Base-by-base conservation (phyloP, 352 stramenopile genomes). In the Blastocystis sp. region DNA sequence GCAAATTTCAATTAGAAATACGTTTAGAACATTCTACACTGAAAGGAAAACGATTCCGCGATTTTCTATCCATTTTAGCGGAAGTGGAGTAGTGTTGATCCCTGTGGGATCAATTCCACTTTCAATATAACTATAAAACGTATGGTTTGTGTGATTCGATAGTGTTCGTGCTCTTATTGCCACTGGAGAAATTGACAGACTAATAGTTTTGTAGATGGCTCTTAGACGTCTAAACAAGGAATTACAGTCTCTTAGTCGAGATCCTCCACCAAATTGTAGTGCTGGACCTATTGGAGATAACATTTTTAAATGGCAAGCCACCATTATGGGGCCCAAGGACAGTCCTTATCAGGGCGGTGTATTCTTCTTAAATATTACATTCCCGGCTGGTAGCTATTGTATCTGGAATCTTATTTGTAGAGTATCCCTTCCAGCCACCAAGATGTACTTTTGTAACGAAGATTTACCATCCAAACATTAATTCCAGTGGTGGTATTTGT, bases 381-480 rank as follows among this genome's bases (percentile, higher is more conserved):
- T 98, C 90, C 95, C 96, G 69, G 95, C 95, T 51, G 75, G 75
- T 86, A 86, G 42, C 9, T 24, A 77, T 66, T 3, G 19, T 21
- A 29, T 9, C 42, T 74, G 11, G 35, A 9, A 46, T 24, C 27
- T 86, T 27, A 32, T 65, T 49, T 43, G 5, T 46, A 65, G 96
- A 99, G 90, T 99, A 99, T 92, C 96, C 96, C 58, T 98, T 99
- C 91, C 98, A 99, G 92, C 95, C 96, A 39, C 95, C 95, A 78
- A 94, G 94, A 91, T 74, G 90, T 77, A 74, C 97, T 90, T 99
- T 99, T 91, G 98, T 94, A 78, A 99, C 97, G 88, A 95, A 95
- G 90, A 98, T 99, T 88, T 99, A 99, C 90, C 97, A 99, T 91
- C 98, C 95, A 91, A 99, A 99, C 94, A 98, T 99, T 90, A 98